These are phyloP conservation scores for Yarrowia galli DNA, from an alignment of 1,139 yeast genomes.

Conservation along the genomic window DNA sequence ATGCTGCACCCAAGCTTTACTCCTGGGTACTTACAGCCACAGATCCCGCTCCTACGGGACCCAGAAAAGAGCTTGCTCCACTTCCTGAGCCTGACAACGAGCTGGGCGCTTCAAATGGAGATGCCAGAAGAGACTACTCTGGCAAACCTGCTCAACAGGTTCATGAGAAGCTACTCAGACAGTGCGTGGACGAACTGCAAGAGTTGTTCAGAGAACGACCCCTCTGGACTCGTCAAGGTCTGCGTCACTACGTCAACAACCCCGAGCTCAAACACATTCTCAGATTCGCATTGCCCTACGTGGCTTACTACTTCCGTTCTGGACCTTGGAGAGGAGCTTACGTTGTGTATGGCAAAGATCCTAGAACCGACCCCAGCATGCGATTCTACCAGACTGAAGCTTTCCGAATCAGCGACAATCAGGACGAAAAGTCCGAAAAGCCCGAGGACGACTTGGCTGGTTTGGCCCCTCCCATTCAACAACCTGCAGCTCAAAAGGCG, in stretches of 20 bases:
- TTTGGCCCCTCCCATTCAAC: slow-evolving; percentile 2
- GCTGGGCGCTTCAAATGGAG: slow-evolving; percentile 10
- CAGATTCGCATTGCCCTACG: slow-evolving; percentile 81
- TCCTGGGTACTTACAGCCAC: slow-evolving; percentile 42
- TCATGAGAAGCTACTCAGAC: slow-evolving; percentile 45
- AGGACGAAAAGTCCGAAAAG: slow-evolving; percentile 50
- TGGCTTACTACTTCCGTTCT: slow-evolving; percentile 77
- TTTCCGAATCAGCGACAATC: slow-evolving; percentile 62
- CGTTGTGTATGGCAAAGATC: slow-evolving; percentile 80
- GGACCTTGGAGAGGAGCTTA: slow-evolving; percentile 98
- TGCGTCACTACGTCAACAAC: slow-evolving; percentile 60
- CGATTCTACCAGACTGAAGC: slow-evolving; percentile 85
- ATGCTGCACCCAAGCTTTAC: slow-evolving; percentile 48
- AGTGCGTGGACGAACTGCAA: slow-evolving; percentile 62
- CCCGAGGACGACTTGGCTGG: slow-evolving; percentile 28
- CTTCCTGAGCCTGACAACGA: slow-evolving; percentile 48
- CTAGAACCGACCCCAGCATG: slow-evolving; percentile 61
- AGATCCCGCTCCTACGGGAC: slow-evolving; percentile 53
- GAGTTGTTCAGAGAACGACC: slow-evolving; percentile 73
- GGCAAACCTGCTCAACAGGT: slow-evolving; percentile 42
- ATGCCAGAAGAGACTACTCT: slow-evolving; percentile 14
- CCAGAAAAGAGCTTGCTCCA: slow-evolving; percentile 54
- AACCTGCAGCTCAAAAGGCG: slow-evolving; percentile 13
- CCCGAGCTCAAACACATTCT: slow-evolving; percentile 56
- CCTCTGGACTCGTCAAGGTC: slow-evolving; percentile 82